Evolutionary conservation across 768 basidiomycete genomes (phyloP).

Genomic region (Mycena galopus): DNA sequence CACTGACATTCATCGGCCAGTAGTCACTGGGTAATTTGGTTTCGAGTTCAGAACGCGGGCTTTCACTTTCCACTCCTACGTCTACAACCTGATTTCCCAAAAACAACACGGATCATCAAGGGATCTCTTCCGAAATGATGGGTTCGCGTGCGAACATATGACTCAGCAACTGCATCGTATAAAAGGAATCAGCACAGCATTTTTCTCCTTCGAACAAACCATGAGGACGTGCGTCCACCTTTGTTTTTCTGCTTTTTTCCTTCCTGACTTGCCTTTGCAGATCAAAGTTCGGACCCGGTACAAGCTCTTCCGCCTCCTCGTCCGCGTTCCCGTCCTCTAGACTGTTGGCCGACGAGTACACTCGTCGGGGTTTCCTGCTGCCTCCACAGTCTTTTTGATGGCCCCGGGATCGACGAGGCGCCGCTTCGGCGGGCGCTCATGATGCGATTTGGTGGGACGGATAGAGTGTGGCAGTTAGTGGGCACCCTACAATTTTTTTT

Average conservation of each 20-base stretch:
- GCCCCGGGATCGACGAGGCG: constrained; percentile 70
- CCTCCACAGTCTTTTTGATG: constrained; percentile 47
- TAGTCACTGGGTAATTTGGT: no score
- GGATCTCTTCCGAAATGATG: no score
- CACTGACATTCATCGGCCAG: no score
- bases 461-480: constrained; percentile 38
- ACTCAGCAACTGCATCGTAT: constrained; percentile 17
- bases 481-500: constrained; percentile 48
- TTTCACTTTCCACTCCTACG: no score
- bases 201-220: constrained; percentile 70
- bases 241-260: not conserved
- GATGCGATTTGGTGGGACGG: constrained; percentile 54
- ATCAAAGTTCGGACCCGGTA: constrained; percentile 93
- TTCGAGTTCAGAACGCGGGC: no score
- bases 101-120: no score
- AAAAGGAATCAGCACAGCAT: constrained; percentile 21
- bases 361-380: constrained; percentile 51
- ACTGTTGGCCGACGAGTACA: constrained; percentile 50
- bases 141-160: constrained; percentile 39
- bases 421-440: constrained; percentile 83
- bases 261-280: constrained; percentile 22
- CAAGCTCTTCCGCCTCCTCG: constrained; percentile 87
- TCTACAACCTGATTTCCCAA: no score
- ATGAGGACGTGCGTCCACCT: constrained; percentile 69
- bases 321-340: constrained; percentile 96